phyloP scores from a whole-genome alignment of 2,329 filamentous ascomycete genomes.

The Alternaria dauci region DNA sequence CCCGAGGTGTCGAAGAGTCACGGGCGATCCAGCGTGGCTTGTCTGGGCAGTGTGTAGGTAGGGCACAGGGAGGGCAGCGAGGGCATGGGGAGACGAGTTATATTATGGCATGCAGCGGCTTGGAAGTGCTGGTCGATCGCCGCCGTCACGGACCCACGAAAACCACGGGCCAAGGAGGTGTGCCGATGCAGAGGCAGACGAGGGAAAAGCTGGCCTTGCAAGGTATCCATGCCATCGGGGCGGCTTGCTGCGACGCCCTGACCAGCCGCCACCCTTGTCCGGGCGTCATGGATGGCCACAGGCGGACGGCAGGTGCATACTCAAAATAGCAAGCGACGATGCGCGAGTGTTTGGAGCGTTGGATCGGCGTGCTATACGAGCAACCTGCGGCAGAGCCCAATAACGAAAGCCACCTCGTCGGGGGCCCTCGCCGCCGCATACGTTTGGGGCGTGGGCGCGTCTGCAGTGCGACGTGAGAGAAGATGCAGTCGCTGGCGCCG shows the following conservation, averaged over 20 bases:
- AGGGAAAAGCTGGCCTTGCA: slow-evolving; percentile 20
- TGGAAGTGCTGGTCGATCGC: slow-evolving; percentile 21
- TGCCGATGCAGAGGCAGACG: slow-evolving; percentile 1
- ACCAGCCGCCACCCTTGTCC: slow-evolving; percentile 6
- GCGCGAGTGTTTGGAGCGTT: slow-evolving; percentile 38
- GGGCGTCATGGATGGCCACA: slow-evolving; percentile 25
- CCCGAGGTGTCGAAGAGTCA: slow-evolving; percentile 17
- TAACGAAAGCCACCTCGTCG: background rate
- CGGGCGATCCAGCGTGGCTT: slow-evolving; percentile 40
- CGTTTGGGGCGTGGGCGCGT: background rate
- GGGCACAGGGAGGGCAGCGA: slow-evolving; percentile 21
- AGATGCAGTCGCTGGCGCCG: background rate
- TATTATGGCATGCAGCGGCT: slow-evolving; percentile 43
- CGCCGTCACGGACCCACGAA: slow-evolving; percentile 23
- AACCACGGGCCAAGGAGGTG: slow-evolving; percentile 31
- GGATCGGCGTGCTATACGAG: slow-evolving; percentile 36
- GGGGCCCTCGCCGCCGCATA: background rate
- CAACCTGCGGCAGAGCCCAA: background rate
- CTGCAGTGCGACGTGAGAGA: background rate
- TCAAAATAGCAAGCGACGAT: slow-evolving; percentile 42
- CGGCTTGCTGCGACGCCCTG: slow-evolving; percentile 3
- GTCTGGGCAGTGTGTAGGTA: slow-evolving; percentile 10
- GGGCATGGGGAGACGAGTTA: slow-evolving; percentile 28
- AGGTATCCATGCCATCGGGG: slow-evolving; percentile 34
- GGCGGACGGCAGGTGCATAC: slow-evolving; percentile 31